Percentiles rank a stretch among this genome's conserved stretches.
Evolutionary conservation across 306 rosid species (phyloP).

Genomic region (Cicer arietinum): DNA sequence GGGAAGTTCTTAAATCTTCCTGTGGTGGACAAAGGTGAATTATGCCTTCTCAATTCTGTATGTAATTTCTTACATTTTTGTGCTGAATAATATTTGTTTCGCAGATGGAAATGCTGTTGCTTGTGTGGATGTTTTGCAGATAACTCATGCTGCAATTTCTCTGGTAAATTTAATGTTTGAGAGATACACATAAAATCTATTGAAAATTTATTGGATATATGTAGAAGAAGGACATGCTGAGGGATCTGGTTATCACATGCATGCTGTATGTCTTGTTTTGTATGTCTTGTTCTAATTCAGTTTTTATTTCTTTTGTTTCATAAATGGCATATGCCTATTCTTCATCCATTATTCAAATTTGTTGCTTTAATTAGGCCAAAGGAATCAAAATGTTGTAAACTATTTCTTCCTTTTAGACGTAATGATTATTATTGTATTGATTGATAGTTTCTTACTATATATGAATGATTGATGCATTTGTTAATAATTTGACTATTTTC

Average conservation of each 20-base stretch:
- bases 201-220: constrained; percentile 16
- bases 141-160: constrained; percentile 92
- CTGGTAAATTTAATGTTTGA: constrained; percentile 62
- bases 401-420: constrained; percentile 19
- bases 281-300: background rate
- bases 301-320: constrained; percentile 4
- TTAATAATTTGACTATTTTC: constrained; percentile 12
- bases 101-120: constrained; percentile 82
- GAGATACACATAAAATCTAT: constrained; percentile 1
- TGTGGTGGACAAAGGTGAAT: constrained; percentile 85
- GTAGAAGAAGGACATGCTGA: constrained; percentile 7
- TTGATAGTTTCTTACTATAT: constrained; percentile 31
- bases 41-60: constrained; percentile 36
- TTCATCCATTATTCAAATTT: constrained; percentile 3
- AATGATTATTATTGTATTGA: constrained; percentile 18
- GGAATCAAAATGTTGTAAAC: constrained; percentile 23
- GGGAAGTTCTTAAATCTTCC: constrained; percentile 98
- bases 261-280: constrained; percentile 21
- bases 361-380: constrained; percentile 32
- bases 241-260: constrained; percentile 31
- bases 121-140: constrained; percentile 90
- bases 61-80: constrained; percentile 21
- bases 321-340: constrained; percentile 17
- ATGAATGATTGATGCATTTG: constrained; percentile 19
- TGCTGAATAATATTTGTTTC: constrained; percentile 42